These are phyloP conservation scores for Penstemon eatonii DNA, from an alignment of 257 asterid species.

Conservation along the genomic window DNA sequence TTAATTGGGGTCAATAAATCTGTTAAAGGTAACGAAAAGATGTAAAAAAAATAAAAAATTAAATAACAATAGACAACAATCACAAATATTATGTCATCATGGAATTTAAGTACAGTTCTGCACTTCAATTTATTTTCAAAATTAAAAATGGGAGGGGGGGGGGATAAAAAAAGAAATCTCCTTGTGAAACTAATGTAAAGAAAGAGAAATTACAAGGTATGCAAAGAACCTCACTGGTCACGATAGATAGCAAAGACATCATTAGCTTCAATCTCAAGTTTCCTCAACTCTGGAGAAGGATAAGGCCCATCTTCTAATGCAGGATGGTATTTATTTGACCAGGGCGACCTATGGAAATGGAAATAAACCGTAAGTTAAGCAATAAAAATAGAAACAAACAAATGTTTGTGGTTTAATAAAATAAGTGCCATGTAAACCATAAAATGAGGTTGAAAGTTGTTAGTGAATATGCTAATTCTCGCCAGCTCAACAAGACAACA, in stretches of 20 bases:
- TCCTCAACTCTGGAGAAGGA: slow-evolving; percentile 86
- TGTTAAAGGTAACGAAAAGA: slow-evolving; percentile 32
- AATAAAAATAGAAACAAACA: background rate
- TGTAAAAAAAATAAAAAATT: background rate
- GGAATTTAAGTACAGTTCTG: slow-evolving; percentile 18
- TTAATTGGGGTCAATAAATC: slow-evolving; percentile 45
- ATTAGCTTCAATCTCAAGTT: slow-evolving; percentile 95
- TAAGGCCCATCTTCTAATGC: slow-evolving; percentile 76
- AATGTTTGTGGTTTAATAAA: background rate
- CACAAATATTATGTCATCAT: background rate
- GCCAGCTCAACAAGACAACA: slow-evolving; percentile 17
- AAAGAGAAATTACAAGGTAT: slow-evolving; percentile 54
- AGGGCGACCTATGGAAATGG: slow-evolving; percentile 69
- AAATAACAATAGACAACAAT: background rate
- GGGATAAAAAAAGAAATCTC: background rate
- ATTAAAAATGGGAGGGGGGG: background rate
- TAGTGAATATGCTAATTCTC: background rate
- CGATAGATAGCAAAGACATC: slow-evolving; percentile 89
- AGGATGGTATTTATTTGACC: slow-evolving; percentile 93
- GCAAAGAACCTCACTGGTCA: slow-evolving; percentile 99
- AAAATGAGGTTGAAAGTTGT: slow-evolving; percentile 8
- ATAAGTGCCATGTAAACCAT: slow-evolving; percentile 7
- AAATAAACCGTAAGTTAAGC: slow-evolving; percentile 18
- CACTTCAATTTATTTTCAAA: slow-evolving; percentile 14
- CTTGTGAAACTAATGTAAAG: slow-evolving; percentile 9